Evolutionary conservation across 306 rosid species (phyloP).

Genomic region (Cucumis cinereus): DNA sequence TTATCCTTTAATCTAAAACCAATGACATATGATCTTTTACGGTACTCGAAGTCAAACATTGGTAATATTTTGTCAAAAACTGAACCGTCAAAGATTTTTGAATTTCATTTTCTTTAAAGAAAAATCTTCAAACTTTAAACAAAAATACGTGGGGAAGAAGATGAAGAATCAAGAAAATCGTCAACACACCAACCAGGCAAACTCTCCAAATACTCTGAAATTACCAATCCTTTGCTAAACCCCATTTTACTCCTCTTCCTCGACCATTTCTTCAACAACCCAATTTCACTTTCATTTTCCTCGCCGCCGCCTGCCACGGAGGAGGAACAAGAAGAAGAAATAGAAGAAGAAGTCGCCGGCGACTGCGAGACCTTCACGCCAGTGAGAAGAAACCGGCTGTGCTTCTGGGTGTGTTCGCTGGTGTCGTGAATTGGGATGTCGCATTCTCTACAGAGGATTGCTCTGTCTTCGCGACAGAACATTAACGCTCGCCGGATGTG

Average conservation of each 20-base stretch:
- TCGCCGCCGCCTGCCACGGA: neutral
- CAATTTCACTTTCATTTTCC: neutral
- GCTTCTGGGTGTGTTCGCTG: slow-evolving; percentile 54
- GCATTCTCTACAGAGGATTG: slow-evolving; percentile 75
- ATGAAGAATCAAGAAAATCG: slow-evolving; percentile 58
- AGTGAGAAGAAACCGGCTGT: slow-evolving; percentile 62
- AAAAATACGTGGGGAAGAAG: slow-evolving; percentile 29
- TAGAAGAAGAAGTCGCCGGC: slow-evolving; percentile 19
- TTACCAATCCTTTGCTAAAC: slow-evolving; percentile 16
- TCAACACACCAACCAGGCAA: slow-evolving; percentile 81
- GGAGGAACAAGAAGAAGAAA: slow-evolving; percentile 1
- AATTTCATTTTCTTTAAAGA: neutral
- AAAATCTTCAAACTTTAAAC: slow-evolving; percentile 29
- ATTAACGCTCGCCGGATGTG: slow-evolving; percentile 49
- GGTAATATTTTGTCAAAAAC: too few relatives aligned
- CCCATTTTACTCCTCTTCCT: slow-evolving; percentile 21
- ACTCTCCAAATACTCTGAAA: slow-evolving; percentile 64
- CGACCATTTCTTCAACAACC: slow-evolving; percentile 2
- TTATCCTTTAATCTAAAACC: too few relatives aligned
- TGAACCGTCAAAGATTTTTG: too few relatives aligned
- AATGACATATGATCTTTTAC: too few relatives aligned
- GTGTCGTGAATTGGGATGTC: slow-evolving; percentile 62
- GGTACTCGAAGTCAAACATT: too few relatives aligned
- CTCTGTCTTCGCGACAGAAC: slow-evolving; percentile 72
- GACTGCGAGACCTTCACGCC: slow-evolving; percentile 45